Evolutionary conservation across 2,329 filamentous ascomycete genomes (phyloP).

Genomic region (Tolypocladium inflatum): DNA sequence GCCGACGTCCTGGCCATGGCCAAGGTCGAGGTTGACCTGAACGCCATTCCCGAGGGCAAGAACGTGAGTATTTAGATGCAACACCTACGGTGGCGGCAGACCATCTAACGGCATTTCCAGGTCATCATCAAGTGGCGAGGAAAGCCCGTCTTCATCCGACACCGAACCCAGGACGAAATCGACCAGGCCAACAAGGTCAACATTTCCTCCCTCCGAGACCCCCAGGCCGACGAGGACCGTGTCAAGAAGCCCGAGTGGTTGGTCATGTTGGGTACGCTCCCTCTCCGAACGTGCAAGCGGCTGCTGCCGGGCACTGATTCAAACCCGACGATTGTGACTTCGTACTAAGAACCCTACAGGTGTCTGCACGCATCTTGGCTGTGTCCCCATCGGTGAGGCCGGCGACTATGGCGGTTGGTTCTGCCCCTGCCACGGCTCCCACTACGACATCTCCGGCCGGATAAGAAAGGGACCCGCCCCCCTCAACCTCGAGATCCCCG

Average conservation of each 20-base stretch:
- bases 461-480: constrained; percentile 96
- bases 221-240: constrained; percentile 82
- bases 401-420: constrained; percentile 99
- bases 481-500: constrained; percentile 91
- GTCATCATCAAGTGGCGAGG: constrained; percentile 99
- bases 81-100: constrained; percentile 2
- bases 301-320: neutral
- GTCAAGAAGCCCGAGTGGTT: constrained; percentile 99
- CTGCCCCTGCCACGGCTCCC: constrained; percentile 99
- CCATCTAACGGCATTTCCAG: constrained; percentile 28
- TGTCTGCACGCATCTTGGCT: constrained; percentile 98
- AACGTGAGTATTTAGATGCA: constrained; percentile 56
- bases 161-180: constrained; percentile 90
- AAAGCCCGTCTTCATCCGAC: constrained; percentile 99
- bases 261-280: constrained; percentile 77
- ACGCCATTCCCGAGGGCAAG: constrained; percentile 94
- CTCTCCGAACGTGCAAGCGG: neutral
- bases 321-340: neutral
- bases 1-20: constrained; percentile 98
- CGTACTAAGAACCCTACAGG: constrained; percentile 38
- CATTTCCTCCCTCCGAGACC: constrained; percentile 77
- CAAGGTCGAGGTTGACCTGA: constrained; percentile 96
- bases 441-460: constrained; percentile 99
- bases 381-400: constrained; percentile 97
- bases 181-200: constrained; percentile 86